Base-by-base conservation (phyloP, 2,329 filamentous ascomycete species). In the Fusarium chlamydosporum region DNA sequence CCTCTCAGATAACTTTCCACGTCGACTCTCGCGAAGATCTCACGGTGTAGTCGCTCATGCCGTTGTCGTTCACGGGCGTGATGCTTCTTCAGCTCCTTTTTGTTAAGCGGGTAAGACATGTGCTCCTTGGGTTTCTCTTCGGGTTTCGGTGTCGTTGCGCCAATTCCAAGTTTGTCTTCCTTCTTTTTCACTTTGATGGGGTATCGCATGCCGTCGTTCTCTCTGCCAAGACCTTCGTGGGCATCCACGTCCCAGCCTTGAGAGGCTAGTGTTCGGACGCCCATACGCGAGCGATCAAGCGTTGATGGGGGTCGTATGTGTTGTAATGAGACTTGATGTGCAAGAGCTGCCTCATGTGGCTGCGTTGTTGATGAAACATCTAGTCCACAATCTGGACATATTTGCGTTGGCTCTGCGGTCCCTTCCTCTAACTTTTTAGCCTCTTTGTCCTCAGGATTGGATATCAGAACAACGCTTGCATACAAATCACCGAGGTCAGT, bases 231-330 rank as follows among this genome's bases (percentile, higher is more conserved):
- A 0, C 94, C 94, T 16, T 81, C 78, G 4, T 93, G 83, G 29
- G 88, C 83, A 77, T 94, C 92, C 0, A 91, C 90, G 71, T 94
- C 89, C 88, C 91, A 94, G 29, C 92, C 92, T 61, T 91, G 86
- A 1, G 86, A 83, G 53, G 87, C 82, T 33, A 94, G 84, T 29
- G 91, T 87, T 7, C 85, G 81, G 8, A 94, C 80, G 0, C 92
- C 92, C 83, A 92, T 91, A 45, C 91, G 85, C 6, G 83, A 86
- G 34, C 92, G 85, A 77, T 93, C 89, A 20, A 94, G 81, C 15
- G 89, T 85, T 0, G 91, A 93, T 1, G 92, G 92, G 8, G 91
- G 90, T 61, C 92, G 88, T 1, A 90, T 90, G 75, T 93, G 91
- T 6, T 83, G 77, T 2, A 93, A 81, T 64, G 86, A 89, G 37